phyloP scores from a whole-genome alignment of 768 basidiomycete genomes.

The Boletus huronensis region DNA sequence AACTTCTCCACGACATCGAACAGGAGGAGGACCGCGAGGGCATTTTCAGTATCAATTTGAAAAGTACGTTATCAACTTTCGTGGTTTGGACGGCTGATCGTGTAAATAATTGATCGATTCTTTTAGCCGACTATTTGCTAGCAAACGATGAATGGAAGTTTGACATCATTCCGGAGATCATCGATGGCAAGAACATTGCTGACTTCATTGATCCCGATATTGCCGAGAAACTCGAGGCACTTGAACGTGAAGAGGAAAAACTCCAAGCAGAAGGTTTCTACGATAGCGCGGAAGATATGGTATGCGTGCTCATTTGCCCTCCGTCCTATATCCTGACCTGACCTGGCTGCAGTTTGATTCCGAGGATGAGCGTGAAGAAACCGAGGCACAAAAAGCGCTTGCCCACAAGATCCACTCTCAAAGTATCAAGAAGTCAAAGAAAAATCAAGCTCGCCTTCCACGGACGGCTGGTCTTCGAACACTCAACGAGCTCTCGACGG shows the following conservation, averaged over 20 bases:
- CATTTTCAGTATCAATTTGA: slow-evolving; percentile 86
- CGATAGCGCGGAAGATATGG: slow-evolving; percentile 83
- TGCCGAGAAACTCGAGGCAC: slow-evolving; percentile 91
- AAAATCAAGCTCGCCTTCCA: slow-evolving; percentile 77
- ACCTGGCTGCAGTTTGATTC: slow-evolving; percentile 39
- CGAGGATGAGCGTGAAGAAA: slow-evolving; percentile 81
- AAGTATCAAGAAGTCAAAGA: slow-evolving; percentile 78
- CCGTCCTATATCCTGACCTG: background rate
- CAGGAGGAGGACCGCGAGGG: slow-evolving; percentile 85
- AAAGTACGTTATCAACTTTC: slow-evolving; percentile 49
- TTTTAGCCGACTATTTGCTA: slow-evolving; percentile 84
- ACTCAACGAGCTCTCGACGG: slow-evolving; percentile 70
- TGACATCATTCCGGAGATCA: slow-evolving; percentile 97
- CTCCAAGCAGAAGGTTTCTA: slow-evolving; percentile 96
- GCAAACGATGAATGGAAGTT: slow-evolving; percentile 91
- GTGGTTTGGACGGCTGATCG: background rate
- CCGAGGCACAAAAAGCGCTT: slow-evolving; percentile 55
- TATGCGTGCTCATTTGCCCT: slow-evolving; percentile 32
- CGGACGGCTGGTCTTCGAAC: slow-evolving; percentile 68
- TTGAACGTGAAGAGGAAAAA: slow-evolving; percentile 94
- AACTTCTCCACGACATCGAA: slow-evolving; percentile 79
- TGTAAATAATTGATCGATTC: slow-evolving; percentile 2
- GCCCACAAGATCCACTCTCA: slow-evolving; percentile 69
- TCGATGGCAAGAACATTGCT: slow-evolving; percentile 97
- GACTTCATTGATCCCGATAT: slow-evolving; percentile 99